phyloP scores from a whole-genome alignment of 495 filamentous ascomycete species.

The Penicillium maclennaniae region DNA sequence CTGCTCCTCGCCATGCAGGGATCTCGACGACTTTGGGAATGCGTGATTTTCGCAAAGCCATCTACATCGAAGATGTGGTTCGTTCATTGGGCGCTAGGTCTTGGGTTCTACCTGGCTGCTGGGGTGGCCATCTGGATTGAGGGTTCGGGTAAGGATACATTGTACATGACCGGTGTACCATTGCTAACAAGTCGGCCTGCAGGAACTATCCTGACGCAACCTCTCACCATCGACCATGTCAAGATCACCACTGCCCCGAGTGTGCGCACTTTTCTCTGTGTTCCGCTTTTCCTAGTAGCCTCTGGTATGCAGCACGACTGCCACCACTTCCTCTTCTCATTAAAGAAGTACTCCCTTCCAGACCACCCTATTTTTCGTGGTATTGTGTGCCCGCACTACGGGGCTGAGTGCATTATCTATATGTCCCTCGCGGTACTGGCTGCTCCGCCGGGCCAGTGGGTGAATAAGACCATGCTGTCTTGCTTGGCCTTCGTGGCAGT shows the following conservation, averaged over 20 bases:
- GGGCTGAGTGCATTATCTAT: slow-evolving; percentile 81
- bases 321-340: slow-evolving; percentile 72
- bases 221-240: slow-evolving; percentile 30
- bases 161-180: slow-evolving; percentile 5
- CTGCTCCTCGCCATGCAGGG: slow-evolving; percentile 70
- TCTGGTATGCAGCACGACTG: slow-evolving; percentile 76
- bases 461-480: slow-evolving; percentile 72
- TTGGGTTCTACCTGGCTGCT: slow-evolving; percentile 70
- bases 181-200: slow-evolving; percentile 5
- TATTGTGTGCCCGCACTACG: slow-evolving; percentile 87
- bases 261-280: slow-evolving; percentile 55
- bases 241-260: slow-evolving; percentile 44
- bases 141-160: slow-evolving; percentile 58
- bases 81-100: slow-evolving; percentile 73
- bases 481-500: slow-evolving; percentile 67
- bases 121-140: slow-evolving; percentile 82
- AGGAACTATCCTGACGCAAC: slow-evolving; percentile 30
- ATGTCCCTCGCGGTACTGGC: slow-evolving; percentile 69
- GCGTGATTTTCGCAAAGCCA: slow-evolving; percentile 55
- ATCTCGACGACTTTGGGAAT: slow-evolving; percentile 70
- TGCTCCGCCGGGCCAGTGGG: slow-evolving; percentile 56
- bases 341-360: slow-evolving; percentile 84
- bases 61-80: slow-evolving; percentile 77
- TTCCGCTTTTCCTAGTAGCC: slow-evolving; percentile 66
- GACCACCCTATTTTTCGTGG: slow-evolving; percentile 62